Conservation (phyloP, 1,284 basidiomycete genomes). For the Ceratobasidium sp. region DNA sequence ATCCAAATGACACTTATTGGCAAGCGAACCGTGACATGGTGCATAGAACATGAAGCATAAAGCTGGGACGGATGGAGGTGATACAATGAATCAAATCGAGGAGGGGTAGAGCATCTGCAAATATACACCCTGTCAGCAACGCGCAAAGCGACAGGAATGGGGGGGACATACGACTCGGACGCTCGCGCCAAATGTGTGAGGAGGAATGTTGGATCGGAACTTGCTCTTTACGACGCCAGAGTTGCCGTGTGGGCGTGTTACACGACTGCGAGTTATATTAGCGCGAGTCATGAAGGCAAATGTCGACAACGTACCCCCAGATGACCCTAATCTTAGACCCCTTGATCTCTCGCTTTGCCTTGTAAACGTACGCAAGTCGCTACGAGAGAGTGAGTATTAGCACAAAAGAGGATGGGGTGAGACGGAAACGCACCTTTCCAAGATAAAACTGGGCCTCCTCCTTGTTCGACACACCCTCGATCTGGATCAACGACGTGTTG, state of each 20-base stretch:
- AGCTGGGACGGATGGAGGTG: conserved; percentile 3
- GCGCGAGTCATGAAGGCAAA: background rate
- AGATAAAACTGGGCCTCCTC: conserved; percentile 98
- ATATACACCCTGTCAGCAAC: conserved; percentile 13
- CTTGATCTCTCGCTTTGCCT: conserved; percentile 89
- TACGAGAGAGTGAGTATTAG: conserved; percentile 51
- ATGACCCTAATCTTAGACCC: conserved; percentile 95
- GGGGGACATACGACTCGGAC: conserved; percentile 79
- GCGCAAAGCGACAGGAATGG: conserved; percentile 40
- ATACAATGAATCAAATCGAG: conserved; percentile 38
- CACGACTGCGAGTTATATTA: conserved; percentile 62
- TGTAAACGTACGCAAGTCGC: conserved; percentile 98
- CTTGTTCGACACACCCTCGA: conserved; percentile 94
- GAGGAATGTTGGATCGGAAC: conserved; percentile 96
- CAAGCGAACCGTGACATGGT: conserved; percentile 14
- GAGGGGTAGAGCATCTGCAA: conserved; percentile 41
- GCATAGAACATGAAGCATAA: conserved; percentile 34
- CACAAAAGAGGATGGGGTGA: background rate
- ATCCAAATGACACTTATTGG: background rate
- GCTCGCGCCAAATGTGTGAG: conserved; percentile 92
- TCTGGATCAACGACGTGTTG: conserved; percentile 95
- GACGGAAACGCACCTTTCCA: conserved; percentile 82
- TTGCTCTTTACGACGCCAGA: conserved; percentile 97
- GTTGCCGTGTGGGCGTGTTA: conserved; percentile 92
- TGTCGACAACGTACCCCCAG: conserved; percentile 77